Conservation (phyloP, 768 basidiomycete species). For the Rhodotorula taiwanensis region DNA sequence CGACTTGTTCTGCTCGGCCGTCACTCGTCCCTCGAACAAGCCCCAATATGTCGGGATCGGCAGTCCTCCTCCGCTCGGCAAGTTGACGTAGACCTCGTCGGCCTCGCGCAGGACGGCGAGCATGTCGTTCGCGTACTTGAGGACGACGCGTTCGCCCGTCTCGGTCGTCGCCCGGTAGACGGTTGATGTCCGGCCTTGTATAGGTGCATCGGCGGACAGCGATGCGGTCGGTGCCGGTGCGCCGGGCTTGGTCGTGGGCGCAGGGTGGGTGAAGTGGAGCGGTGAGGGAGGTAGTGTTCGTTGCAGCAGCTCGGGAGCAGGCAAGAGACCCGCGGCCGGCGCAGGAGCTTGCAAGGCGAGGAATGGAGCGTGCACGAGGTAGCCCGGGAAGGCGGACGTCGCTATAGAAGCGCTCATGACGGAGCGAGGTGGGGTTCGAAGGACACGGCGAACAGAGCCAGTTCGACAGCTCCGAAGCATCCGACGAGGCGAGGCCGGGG, state of each 20-base stretch:
- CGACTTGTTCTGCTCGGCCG: constrained; percentile 1
- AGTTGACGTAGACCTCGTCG: constrained; percentile 27
- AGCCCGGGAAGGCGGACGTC: constrained; percentile 11
- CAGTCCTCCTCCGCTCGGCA: constrained; percentile 6
- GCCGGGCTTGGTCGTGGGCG: not conserved
- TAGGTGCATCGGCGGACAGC: not conserved
- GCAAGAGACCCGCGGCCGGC: not conserved
- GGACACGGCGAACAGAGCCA: not conserved
- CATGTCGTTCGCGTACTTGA: constrained; percentile 19
- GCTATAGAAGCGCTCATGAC: not conserved
- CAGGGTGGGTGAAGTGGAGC: constrained; percentile 15
- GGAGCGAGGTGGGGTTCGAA: not conserved
- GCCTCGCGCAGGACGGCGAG: constrained; percentile 11
- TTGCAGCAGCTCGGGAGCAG: constrained; percentile 6
- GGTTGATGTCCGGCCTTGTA: not conserved
- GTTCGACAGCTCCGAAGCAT: not conserved
- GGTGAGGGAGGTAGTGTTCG: constrained; percentile 26
- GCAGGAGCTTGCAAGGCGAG: constrained; percentile 1
- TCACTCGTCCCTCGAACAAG: constrained; percentile 16
- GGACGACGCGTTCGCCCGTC: constrained; percentile 3
- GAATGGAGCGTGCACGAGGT: constrained; percentile 28
- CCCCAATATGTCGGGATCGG: constrained; percentile 28
- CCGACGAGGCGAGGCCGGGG: not conserved
- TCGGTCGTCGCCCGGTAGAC: constrained; percentile 23
- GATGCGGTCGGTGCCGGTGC: constrained; percentile 1